Evolutionary conservation across 78 protist species (phyloP).

Genomic region (Dictyostelium discoideum): dicty_2.7 NC_007091.3:659001-659500

Average conservation of each 20-base stretch:
- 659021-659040: background rate
- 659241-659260: constrained; percentile 64
- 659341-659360: background rate
- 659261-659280: constrained; percentile 38
- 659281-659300: constrained; percentile 32
- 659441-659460: constrained; percentile 33
- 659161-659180: background rate
- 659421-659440: constrained; percentile 27
- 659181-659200: background rate
- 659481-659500: constrained; percentile 30
- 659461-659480: constrained; percentile 42
- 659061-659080: background rate
- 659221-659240: background rate
- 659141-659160: background rate
- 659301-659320: constrained; percentile 8
- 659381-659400: background rate
- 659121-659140: constrained; percentile 46
- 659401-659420: constrained; percentile 38
- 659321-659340: constrained; percentile 19
- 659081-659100: constrained; percentile 24
- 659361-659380: background rate
- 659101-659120: constrained; percentile 35
- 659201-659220: no score
- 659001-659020: constrained; percentile 33
- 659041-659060: background rate